phyloP scores from a whole-genome alignment of 192 early-diverging fungal genomes.

The Rhizoclosmatium sp. region DNA sequence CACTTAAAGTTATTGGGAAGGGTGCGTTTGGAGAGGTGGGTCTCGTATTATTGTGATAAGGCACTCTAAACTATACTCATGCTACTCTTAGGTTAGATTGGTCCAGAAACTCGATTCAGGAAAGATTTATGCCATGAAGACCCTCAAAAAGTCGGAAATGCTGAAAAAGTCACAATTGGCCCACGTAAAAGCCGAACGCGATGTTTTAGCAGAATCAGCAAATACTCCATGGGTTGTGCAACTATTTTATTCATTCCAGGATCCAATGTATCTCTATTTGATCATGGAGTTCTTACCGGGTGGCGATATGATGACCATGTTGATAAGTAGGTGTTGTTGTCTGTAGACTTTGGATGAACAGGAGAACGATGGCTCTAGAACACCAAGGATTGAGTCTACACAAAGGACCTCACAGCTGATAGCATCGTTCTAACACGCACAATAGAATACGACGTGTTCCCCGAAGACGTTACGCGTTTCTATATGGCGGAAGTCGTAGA shows the following conservation, averaged over 20 bases:
- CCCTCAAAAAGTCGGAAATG: conserved; percentile 95
- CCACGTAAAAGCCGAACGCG: conserved; percentile 93
- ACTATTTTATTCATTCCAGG: conserved; percentile 98
- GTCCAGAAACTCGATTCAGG: conserved; percentile 97
- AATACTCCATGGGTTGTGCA: conserved; percentile 97
- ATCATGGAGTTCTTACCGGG: conserved; percentile 99
- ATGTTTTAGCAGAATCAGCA: conserved; percentile 92
- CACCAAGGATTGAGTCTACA: too few relatives aligned
- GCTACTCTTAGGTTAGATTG: conserved; percentile 76
- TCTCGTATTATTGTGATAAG: neutral
- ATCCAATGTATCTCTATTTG: conserved; percentile 89
- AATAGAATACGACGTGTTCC: conserved; percentile 86
- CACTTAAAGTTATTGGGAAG: conserved; percentile 97
- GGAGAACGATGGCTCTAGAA: too few relatives aligned
- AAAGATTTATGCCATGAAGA: conserved; percentile 99
- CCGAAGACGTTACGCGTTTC: conserved; percentile 96
- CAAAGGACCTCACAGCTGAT: too few relatives aligned
- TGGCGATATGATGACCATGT: conserved; percentile 99
- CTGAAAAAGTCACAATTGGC: conserved; percentile 92
- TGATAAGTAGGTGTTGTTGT: conserved; percentile 62
- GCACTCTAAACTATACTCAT: neutral
- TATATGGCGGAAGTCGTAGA: conserved; percentile 97
- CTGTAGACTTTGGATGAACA: too few relatives aligned
- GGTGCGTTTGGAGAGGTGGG: conserved; percentile 97
- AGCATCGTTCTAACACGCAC: conserved; percentile 27